Evolutionary conservation across 169 alveolate species (phyloP), one percentile per base, ranked within the genome.

Genomic region (Babesia caballi): DNA sequence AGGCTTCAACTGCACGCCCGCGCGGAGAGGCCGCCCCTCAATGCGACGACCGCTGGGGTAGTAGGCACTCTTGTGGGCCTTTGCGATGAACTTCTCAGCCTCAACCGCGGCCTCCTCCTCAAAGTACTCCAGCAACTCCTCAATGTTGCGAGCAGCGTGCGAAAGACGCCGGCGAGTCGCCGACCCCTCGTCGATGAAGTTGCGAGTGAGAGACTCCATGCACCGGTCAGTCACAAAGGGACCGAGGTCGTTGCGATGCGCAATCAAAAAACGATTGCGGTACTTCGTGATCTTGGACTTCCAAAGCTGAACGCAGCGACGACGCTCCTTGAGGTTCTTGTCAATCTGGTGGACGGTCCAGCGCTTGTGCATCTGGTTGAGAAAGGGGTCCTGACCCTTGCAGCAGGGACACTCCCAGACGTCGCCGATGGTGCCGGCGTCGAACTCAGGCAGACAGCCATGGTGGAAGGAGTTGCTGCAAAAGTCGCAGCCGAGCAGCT

Each of bases 321-420:
- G 89, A 49, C 96, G 72, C 52, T 92, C 92, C 78, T 91, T 91
- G 66, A 88, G 70, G 42, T 87, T 90, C 51, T 85, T 89, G 46
- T 88, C 93, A 5, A 91, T 88, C 63, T 91, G 95, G 21, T 90
- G 72, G 30, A 91, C 84, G 6, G 95, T 90, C 96, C 94, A 90
- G 30, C 97, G 57, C 58, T 92, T 91, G 78, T 91, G 95, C 88
- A 91, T 91, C 90, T 90, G 94, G 66, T 91, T 92, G 23, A 89
- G 74, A 41, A 93, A 86, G 11, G 97, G 97, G 54, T 93, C 97
- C 72, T 87, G 92, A 28, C 95, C 95, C 52, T 86, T 71, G 75
- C 97, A 93, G 40, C 94, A 91, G 2, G 97, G 97, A 51, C 97
- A 93, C 82, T 90, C 94, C 97, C 97, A 93, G 38, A 84, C 92